Base-by-base conservation (phyloP, 768 basidiomycete genomes). In the Sistotremastrum niveocremeum region DNA sequence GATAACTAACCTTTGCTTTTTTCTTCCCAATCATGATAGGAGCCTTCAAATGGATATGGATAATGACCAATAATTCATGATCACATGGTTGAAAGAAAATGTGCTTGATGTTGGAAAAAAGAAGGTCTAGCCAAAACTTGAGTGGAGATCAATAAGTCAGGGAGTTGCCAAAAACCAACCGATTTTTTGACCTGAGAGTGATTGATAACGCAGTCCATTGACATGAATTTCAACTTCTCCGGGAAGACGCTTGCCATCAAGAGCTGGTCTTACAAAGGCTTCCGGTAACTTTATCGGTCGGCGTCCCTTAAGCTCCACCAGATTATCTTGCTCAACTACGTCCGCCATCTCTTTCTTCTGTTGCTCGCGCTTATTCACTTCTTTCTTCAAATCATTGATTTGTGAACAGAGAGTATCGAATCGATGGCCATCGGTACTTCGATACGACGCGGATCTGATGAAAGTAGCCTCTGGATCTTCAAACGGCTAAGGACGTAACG, bases 21-120 rank as follows among this genome's bases (percentile, higher is more conserved):
- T 91, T 95, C 71, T 98, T 98, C 50, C 95, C 94, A 54, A 99
- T 87, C 76, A 98, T 94, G 61, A 99, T 97, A 1, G 95, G 95
- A 1, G 89, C 77, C 63, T 77, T 95, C 43, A 99, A 72, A 60
- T 98, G 87, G 43, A 95, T 65, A 60, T 99, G 95, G 33, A 95
- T 78, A 50, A 99, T 82, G 46, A 95, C 93, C 45, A 97, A 72
- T 12, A 98, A 68, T 61, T 99, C 95, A 53, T 88, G 81, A 52
- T 99, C 95, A 56, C 94, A 97, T 2, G 95, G 94, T 59, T 99
- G 95, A 76, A 99, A 98, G 68, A 98, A 95, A 7, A 98, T 71
- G 63, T 99, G 94, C 62, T 94, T 95, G 69, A 99, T 82, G 61
- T 99, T 99, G 66, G 78, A 82, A 68, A 97, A 99, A 7, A 97